phyloP scores from a whole-genome alignment of 2,329 filamentous ascomycete species.

The Cladophialophora bantiana region DNA sequence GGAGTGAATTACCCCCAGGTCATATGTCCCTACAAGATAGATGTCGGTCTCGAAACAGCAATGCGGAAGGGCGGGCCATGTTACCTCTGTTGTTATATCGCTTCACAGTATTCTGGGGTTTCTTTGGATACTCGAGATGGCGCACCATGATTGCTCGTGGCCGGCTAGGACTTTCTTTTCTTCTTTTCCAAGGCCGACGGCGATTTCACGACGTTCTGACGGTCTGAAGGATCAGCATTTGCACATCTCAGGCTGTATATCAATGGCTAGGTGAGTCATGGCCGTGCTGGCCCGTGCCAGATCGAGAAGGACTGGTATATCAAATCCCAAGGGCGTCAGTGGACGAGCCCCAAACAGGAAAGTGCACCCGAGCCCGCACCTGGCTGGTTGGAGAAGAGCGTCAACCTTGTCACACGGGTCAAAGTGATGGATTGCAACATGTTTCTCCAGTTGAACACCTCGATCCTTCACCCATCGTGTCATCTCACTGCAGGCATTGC shows the following conservation, averaged over 20 bases:
- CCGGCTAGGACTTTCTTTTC: background rate
- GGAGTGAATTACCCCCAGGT: conserved; percentile 73
- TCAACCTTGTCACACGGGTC: background rate
- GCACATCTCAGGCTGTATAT: conserved; percentile 1
- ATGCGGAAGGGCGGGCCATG: background rate
- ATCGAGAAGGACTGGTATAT: conserved; percentile 8
- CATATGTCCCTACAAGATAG: conserved; percentile 69
- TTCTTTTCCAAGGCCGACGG: background rate
- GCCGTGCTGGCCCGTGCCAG: background rate
- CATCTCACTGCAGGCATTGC: conserved; percentile 16
- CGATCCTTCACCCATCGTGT: conserved; percentile 3
- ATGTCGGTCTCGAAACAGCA: background rate
- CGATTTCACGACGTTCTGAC: background rate
- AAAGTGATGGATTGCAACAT: background rate
- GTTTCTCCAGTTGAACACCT: background rate
- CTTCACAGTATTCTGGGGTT: conserved; percentile 70
- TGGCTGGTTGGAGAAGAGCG: conserved; percentile 19
- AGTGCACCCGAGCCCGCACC: conserved; percentile 21
- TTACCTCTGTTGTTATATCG: conserved; percentile 70
- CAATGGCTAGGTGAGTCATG: conserved; percentile 6
- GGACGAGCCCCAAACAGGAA: conserved; percentile 24
- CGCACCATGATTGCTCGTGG: conserved; percentile 47
- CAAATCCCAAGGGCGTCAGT: conserved; percentile 31
- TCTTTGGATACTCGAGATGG: conserved; percentile 65
- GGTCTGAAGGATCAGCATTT: background rate